Conservation (phyloP, 306 rosid genomes). For the Prinsepia uniflora region DNA sequence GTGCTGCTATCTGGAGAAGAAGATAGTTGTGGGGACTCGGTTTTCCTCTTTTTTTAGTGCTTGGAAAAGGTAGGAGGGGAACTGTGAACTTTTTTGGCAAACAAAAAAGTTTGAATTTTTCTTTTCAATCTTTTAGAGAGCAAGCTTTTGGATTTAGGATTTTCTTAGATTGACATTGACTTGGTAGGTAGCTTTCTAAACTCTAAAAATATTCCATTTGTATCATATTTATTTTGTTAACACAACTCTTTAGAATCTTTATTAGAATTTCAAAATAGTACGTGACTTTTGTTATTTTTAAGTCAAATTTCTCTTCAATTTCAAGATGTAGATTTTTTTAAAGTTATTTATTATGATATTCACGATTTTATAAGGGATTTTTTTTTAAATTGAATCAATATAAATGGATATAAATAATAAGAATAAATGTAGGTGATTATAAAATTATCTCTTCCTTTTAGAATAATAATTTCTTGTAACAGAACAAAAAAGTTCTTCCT, state of each 20-base stretch:
- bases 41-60: constrained; percentile 24
- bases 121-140: background rate
- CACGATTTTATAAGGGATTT: no score
- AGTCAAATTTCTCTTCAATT: no score
- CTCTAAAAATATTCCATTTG: background rate
- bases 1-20: constrained; percentile 20
- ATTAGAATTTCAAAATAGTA: no score
- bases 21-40: constrained; percentile 17
- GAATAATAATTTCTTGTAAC: no score
- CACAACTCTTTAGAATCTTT: background rate
- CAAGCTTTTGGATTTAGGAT: background rate
- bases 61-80: constrained; percentile 11
- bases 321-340: no score
- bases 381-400: no score
- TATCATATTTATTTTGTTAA: background rate
- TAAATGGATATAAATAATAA: no score
- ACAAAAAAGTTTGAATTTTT: constrained; percentile 10
- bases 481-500: no score
- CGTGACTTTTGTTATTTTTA: no score
- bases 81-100: constrained; percentile 24
- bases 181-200: background rate
- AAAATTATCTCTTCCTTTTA: no score
- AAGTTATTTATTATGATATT: no score
- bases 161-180: background rate
- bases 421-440: no score